Percentiles rank a stretch among this genome's conserved stretches.
Evolutionary conservation across 2,329 filamentous ascomycete species (phyloP).

Genomic region (Cladophialophora bantiana): DNA sequence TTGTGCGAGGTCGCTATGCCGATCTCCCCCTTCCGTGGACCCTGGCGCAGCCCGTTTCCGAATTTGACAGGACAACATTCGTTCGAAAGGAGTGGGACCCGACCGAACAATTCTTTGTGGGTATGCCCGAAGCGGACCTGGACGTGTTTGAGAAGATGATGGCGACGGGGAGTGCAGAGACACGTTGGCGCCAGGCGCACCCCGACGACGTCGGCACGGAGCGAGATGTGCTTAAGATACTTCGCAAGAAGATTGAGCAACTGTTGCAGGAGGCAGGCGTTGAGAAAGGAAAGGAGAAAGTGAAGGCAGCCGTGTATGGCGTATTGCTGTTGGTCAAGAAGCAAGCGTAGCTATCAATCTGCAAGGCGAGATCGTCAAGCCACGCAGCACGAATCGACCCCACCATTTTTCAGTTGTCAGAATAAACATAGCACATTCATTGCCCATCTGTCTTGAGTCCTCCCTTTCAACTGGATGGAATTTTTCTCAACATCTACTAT

Average conservation of each 20-base stretch:
- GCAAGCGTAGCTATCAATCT: conserved; percentile 34
- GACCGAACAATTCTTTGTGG: conserved; percentile 42
- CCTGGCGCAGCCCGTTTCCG: conserved; percentile 29
- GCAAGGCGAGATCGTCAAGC: not conserved
- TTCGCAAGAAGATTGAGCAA: conserved; percentile 40
- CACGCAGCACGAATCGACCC: not conserved
- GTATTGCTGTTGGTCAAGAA: conserved; percentile 39
- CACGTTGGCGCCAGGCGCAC: conserved; percentile 50
- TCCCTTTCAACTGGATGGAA: too few species aligned
- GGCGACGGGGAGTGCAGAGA: conserved; percentile 49
- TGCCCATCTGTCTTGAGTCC: not conserved
- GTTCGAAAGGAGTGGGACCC: conserved; percentile 23
- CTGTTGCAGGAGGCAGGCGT: conserved; percentile 54
- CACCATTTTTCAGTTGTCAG: not conserved
- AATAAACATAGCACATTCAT: not conserved
- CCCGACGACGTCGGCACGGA: conserved; percentile 44
- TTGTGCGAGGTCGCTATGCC: conserved; percentile 52
- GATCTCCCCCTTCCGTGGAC: conserved; percentile 61
- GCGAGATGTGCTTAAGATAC: conserved; percentile 44
- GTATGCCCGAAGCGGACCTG: conserved; percentile 39
- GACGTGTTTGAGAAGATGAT: conserved; percentile 43
- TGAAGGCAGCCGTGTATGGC: conserved; percentile 28
- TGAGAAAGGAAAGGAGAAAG: conserved; percentile 38
- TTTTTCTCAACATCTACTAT: too few species aligned
- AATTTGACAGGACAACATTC: conserved; percentile 22